Percentiles rank a stretch among this genome's conserved stretches.
Evolutionary conservation across 2,329 filamentous ascomycete species (phyloP).

Genomic region (Fusarium sp.): DNA sequence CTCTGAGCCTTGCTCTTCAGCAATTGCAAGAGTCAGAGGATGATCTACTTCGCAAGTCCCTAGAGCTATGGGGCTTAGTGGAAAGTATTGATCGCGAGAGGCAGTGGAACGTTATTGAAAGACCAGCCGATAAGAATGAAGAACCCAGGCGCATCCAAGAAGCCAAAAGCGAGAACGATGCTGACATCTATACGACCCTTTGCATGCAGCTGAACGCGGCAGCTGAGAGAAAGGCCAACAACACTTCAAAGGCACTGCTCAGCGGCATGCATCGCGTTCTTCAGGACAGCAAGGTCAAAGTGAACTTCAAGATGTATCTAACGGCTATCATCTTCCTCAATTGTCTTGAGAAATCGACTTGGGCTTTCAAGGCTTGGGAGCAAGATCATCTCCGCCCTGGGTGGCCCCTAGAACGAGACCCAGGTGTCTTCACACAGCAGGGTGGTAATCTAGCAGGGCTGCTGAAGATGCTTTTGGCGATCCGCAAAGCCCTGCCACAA

Average conservation of each 20-base stretch:
- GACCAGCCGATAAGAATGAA: slow-evolving; percentile 53
- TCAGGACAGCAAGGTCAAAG: slow-evolving; percentile 67
- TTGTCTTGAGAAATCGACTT: slow-evolving; percentile 73
- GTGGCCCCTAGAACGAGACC: slow-evolving; percentile 69
- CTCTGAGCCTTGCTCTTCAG: slow-evolving; percentile 62
- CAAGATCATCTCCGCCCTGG: slow-evolving; percentile 66
- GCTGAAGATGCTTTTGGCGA: slow-evolving; percentile 69
- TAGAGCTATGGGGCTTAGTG: slow-evolving; percentile 72
- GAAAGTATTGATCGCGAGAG: slow-evolving; percentile 72
- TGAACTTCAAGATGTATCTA: slow-evolving; percentile 69
- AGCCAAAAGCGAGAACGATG: slow-evolving; percentile 57
- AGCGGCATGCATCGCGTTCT: slow-evolving; percentile 69
- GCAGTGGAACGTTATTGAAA: slow-evolving; percentile 66
- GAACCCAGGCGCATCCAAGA: slow-evolving; percentile 60
- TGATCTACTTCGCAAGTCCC: slow-evolving; percentile 63
- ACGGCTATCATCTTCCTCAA: slow-evolving; percentile 70
- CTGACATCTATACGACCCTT: slow-evolving; percentile 68
- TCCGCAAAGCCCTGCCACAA: slow-evolving; percentile 67
- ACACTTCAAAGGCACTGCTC: slow-evolving; percentile 66
- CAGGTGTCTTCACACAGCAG: slow-evolving; percentile 65
- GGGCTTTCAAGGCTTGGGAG: slow-evolving; percentile 75
- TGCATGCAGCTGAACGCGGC: slow-evolving; percentile 72
- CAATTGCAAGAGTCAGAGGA: slow-evolving; percentile 60
- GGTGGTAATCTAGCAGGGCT: slow-evolving; percentile 67
- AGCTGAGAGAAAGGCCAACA: slow-evolving; percentile 70